These are phyloP conservation scores for Podospora bellae-mahoneyi DNA, from an alignment of 495 filamentous ascomycete species.

Conservation along the genomic window DNA sequence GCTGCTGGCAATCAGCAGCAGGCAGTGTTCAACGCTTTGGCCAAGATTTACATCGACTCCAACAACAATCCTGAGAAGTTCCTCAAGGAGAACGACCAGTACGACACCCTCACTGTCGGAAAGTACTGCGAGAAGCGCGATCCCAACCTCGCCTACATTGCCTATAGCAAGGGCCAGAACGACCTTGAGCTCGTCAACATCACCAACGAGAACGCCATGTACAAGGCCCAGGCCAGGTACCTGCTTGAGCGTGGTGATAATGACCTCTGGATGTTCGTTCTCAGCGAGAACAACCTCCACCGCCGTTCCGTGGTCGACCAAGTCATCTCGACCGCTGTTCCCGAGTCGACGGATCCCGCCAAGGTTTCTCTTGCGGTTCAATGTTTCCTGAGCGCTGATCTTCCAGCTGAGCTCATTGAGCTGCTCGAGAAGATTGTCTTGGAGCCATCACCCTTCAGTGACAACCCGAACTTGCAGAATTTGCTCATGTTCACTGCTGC, in stretches of 20 bases:
- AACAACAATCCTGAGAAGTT: conserved; percentile 99
- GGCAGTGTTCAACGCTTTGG: conserved; percentile 95
- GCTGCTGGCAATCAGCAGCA: conserved; percentile 93
- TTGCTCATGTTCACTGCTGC: conserved; percentile 94
- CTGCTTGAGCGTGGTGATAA: conserved; percentile 83
- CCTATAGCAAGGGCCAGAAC: conserved; percentile 95
- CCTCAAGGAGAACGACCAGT: conserved; percentile 95
- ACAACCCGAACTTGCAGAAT: conserved; percentile 95
- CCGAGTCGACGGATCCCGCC: conserved; percentile 88
- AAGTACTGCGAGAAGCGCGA: conserved; percentile 99
- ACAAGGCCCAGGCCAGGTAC: conserved; percentile 92
- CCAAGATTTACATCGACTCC: conserved; percentile 99
- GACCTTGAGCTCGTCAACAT: conserved; percentile 96
- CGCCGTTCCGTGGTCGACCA: conserved; percentile 92
- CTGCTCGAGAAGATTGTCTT: conserved; percentile 98
- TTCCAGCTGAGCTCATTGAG: conserved; percentile 94
- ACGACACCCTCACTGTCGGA: conserved; percentile 87
- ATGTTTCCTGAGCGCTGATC: conserved; percentile 82
- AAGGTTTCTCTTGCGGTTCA: conserved; percentile 94
- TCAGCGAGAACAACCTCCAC: conserved; percentile 93
- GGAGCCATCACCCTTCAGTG: conserved; percentile 94
- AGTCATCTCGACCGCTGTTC: conserved; percentile 93
- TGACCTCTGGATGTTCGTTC: conserved; percentile 92
- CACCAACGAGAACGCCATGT: conserved; percentile 99
- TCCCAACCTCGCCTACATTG: conserved; percentile 93